phyloP scores from a whole-genome alignment of 2,329 filamentous ascomycete species.

The Aureobasidium leucospermi region DNA sequence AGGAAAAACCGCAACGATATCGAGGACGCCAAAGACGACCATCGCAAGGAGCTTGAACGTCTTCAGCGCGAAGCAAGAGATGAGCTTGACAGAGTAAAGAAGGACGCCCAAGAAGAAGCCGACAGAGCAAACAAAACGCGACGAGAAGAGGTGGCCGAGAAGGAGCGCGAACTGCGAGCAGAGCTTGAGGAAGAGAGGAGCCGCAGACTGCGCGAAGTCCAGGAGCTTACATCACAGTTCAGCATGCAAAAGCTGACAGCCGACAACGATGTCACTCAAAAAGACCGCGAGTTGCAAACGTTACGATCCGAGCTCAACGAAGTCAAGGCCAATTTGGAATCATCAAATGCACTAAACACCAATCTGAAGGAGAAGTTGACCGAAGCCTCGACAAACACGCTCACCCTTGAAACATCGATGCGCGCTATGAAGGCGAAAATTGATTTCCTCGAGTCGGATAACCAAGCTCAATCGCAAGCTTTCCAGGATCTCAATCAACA shows the following conservation, averaged over 20 bases:
- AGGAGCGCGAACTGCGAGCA: constrained; percentile 56
- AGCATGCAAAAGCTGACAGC: constrained; percentile 43
- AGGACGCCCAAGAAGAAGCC: constrained; percentile 45
- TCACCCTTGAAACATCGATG: constrained; percentile 65
- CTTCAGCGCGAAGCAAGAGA: constrained; percentile 45
- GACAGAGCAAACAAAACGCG: constrained; percentile 55
- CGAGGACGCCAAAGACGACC: constrained; percentile 47
- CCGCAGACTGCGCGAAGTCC: constrained; percentile 54
- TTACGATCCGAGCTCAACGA: constrained; percentile 46
- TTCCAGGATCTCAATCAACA: constrained; percentile 75
- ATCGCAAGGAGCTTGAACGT: constrained; percentile 51
- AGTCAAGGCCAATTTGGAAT: constrained; percentile 33
- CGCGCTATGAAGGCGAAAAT: constrained; percentile 73
- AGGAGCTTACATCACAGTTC: constrained; percentile 52
- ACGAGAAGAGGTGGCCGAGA: constrained; percentile 58
- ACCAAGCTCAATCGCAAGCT: constrained; percentile 77
- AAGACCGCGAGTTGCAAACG: constrained; percentile 46
- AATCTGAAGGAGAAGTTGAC: constrained; percentile 49
- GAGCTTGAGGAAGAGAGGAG: constrained; percentile 60
- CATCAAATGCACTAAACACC: constrained; percentile 56
- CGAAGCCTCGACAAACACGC: constrained; percentile 43
- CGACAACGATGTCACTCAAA: constrained; percentile 44
- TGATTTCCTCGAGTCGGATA: constrained; percentile 83
- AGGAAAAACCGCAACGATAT: constrained; percentile 50
- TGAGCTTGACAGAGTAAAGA: constrained; percentile 35